Percentiles rank a stretch among this genome's conserved stretches.
phyloP scores from a whole-genome alignment of 2,329 filamentous ascomycete species.

The Penicillium sclerotiorum region DNA sequence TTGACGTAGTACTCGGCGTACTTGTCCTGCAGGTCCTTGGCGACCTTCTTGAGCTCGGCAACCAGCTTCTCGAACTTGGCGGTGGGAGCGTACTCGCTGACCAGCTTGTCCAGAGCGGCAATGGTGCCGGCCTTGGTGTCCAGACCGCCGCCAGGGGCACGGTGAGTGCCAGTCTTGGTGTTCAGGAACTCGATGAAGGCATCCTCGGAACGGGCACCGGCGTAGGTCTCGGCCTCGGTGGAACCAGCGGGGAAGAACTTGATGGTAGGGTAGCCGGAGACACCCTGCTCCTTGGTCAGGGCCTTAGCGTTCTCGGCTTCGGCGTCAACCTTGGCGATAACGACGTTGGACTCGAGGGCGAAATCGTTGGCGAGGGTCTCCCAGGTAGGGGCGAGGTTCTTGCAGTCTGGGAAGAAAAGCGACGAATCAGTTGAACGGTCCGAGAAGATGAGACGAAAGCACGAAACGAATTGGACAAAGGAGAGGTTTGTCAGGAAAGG shows the following conservation, averaged over 20 bases:
- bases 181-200: constrained; percentile 83
- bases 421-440: background rate
- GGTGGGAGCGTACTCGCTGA: constrained; percentile 67
- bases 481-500: constrained; percentile 4
- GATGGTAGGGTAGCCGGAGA: constrained; percentile 92
- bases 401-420: constrained; percentile 77
- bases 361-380: constrained; percentile 85
- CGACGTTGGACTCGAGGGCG: constrained; percentile 71
- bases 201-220: constrained; percentile 73
- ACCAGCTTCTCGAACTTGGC: constrained; percentile 68
- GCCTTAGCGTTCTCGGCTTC: constrained; percentile 84
- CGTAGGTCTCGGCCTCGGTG: constrained; percentile 71
- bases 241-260: constrained; percentile 93
- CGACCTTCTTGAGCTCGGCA: constrained; percentile 72
- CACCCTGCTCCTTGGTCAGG: constrained; percentile 72
- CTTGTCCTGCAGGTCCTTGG: constrained; percentile 70
- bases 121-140: constrained; percentile 80
- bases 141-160: constrained; percentile 76
- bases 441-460: background rate
- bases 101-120: constrained; percentile 72
- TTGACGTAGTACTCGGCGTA: constrained; percentile 94
- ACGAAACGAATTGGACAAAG: constrained; percentile 2
- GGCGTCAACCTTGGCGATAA: constrained; percentile 94
- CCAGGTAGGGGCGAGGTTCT: constrained; percentile 86
- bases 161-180: constrained; percentile 84